Base-by-base conservation (phyloP, 805 yeast species). In the Kurtzmaniella fragi region DNA sequence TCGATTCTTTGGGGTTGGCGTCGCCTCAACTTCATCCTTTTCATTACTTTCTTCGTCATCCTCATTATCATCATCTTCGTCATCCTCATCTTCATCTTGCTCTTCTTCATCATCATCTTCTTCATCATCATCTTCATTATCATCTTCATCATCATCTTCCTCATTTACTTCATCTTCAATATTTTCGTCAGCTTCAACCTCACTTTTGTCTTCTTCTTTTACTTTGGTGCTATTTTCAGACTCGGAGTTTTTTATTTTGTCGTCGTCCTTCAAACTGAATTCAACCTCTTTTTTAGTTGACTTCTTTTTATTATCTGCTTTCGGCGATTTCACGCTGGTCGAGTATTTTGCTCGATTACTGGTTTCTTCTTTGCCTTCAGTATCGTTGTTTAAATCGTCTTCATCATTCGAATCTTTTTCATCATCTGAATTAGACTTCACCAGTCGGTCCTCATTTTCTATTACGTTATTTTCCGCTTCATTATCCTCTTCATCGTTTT, bases 91-190 rank as follows among this genome's bases (percentile, higher is more conserved):
- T 16, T 16, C 35, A 14, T 37, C 39, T 6, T 34, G 13, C 9
- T 34, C 34, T 32, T 35, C 43, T 15, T 17, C 40, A 3, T 37
- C 39, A 5, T 37, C 46, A n/a, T 38, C 42, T 25, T 17, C 34
- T 31, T 37, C 41, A 17, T 40, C 41, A 28, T 34, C 28, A n/a
- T 31, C 47, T 15, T 28, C 45, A 25, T 29, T 42, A 17, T 37
- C 34, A 15, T 42, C 41, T 14, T 34, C 46, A 33, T 47, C 48
- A 25, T 38, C 42, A 17, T 43, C 35, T 28, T 44, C 45, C 3
- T 44, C 44, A 13, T 31, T 33, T 15, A 25, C 35, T 7, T 32
- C 44, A 17, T 40, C 44, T 28, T 37, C 33, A 12, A 27, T 38
- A 12, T 32, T 38, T 20, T 23, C 37, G 23, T 32, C 37, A 8